Base-by-base conservation (phyloP, 2,329 filamentous ascomycete species). In the Cercospora zeae-maydis region DNA sequence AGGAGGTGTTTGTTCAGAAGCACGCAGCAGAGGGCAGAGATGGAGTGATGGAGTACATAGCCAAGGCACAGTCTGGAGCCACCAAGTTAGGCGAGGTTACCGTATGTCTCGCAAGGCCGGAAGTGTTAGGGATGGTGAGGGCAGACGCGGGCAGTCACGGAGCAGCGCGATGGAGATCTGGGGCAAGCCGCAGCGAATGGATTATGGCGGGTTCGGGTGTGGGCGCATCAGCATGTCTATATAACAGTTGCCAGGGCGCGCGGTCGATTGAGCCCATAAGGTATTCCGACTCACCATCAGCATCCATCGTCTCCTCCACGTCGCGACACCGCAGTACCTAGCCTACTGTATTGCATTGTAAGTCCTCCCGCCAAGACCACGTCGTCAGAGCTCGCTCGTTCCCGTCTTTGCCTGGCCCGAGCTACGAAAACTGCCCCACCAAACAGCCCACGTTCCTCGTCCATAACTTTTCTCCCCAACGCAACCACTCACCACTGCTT, bases 61-160 rank as follows among this genome's bases (percentile, higher is more conserved):
- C 57, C 61, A 57, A 45, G 61, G 33, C 33, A 16, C 8, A 51
- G 30, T 63, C 57, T 57, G 45, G 27, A 42, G 47, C 30, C 31
- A 55, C 31, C 36, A 31, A 27, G 3, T 3, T 27, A 27, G 24
- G 42, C 19, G 51, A 58, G 53, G 56, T 52, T 37, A 59, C n/a
- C n/a, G n/a, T n/a, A 6, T 59, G 53, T 63, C 37, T 52, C 27
- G 57, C 30, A 39, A 21, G 31, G 11, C 14, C 45, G 58, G 62
- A 36, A 34, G 21, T 30, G 39, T 49, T 60, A 47, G 58, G 58
- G 53, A 57, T 45, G 27, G 33, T 36, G 52, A 34, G 49, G 47
- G 37, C n/a, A 11, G 13, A 33, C 37, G 31, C 57, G 57, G 53
- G 45, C 52, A 59, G 33, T 14, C 36, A 45, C 57, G 30, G 37